Conservation (phyloP, 768 basidiomycete genomes). For the Russula vinacea region DNA sequence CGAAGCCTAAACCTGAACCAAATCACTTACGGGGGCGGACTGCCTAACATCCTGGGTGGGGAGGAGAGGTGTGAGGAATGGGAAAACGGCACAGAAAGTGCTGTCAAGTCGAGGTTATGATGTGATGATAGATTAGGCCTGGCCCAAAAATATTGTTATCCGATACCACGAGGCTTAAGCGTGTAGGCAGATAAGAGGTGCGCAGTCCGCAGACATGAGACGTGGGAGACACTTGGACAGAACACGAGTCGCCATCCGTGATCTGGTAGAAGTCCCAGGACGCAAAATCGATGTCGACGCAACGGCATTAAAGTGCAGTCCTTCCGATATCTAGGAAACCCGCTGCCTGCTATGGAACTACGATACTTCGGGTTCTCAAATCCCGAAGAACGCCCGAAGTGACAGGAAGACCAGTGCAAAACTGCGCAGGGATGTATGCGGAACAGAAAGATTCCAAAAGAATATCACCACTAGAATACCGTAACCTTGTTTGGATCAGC, state of each 20-base stretch:
- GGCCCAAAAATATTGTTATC: neutral
- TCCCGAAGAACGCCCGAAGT: constrained; percentile 80
- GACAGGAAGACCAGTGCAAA: constrained; percentile 65
- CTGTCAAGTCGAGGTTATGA: neutral
- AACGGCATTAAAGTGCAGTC: neutral
- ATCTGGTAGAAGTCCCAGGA: neutral
- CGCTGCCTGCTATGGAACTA: neutral
- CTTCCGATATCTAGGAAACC: neutral
- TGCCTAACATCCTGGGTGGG: constrained; percentile 14
- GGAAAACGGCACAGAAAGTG: neutral
- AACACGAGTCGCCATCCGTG: neutral
- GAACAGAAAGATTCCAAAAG: neutral
- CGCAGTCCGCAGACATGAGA: neutral
- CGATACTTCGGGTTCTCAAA: constrained; percentile 58
- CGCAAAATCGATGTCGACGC: neutral
- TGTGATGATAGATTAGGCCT: neutral
- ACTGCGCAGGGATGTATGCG: neutral
- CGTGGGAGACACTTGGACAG: neutral
- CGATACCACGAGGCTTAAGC: constrained; percentile 4
- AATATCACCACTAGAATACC: neutral
- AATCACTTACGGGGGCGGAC: constrained; percentile 19
- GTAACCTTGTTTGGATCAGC: neutral
- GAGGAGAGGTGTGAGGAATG: neutral
- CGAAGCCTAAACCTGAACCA: neutral
- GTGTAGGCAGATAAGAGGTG: constrained; percentile 9